Conservation (phyloP, 768 basidiomycete species). For the Hypholoma fasciculare region DNA sequence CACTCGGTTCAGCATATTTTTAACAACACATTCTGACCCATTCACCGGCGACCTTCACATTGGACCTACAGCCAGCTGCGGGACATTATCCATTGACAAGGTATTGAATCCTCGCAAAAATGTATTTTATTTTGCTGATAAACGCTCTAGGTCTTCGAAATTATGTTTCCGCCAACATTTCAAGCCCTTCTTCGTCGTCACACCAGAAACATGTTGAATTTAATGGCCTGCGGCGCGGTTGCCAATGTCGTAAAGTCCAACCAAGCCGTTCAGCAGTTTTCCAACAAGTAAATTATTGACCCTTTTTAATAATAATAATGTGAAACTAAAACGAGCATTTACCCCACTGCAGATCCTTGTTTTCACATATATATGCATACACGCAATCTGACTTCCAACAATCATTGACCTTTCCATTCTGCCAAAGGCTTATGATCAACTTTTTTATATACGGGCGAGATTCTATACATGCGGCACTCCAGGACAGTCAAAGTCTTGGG, state of each 20-base stretch:
- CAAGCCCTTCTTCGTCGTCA: neutral
- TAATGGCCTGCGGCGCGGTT: neutral
- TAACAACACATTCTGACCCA: neutral
- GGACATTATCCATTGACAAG: neutral
- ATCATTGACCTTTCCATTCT: neutral
- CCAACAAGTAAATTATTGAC: neutral
- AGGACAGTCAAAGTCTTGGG: neutral
- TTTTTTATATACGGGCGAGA: neutral
- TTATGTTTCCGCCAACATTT: neutral
- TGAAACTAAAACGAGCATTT: neutral
- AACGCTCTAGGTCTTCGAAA: neutral
- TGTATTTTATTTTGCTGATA: neutral
- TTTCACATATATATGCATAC: neutral
- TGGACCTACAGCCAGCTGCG: neutral
- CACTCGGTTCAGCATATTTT: neutral
- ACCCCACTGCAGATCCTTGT: neutral
- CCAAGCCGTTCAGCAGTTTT: neutral
- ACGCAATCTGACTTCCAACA: neutral
- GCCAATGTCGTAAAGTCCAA: neutral
- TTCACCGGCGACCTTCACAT: neutral
- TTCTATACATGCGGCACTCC: neutral
- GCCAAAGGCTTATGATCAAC: neutral
- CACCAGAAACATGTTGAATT: neutral
- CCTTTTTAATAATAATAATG: neutral
- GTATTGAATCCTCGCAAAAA: neutral